Conservation (phyloP, 140 eudicot species). For the Stevia rebaudiana region DNA sequence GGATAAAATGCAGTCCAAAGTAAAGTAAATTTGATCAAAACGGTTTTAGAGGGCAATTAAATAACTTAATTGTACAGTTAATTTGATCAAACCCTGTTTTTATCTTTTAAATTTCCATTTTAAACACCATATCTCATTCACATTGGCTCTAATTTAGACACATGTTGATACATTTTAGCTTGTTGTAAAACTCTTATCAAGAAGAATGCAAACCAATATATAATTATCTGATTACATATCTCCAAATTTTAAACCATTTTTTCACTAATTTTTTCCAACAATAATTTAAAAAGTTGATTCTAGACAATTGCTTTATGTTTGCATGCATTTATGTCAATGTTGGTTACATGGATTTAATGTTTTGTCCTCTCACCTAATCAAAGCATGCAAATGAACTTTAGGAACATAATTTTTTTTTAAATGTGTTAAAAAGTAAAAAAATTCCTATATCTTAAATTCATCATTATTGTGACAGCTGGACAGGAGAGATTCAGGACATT, state of each 20-base stretch:
- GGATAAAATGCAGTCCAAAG: background rate
- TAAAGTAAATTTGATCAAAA: background rate
- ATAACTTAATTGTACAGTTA: background rate
- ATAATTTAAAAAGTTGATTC: background rate
- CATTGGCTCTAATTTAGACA: background rate
- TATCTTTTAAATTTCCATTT: background rate
- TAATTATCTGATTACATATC: background rate
- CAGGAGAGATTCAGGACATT: conserved; percentile 58
- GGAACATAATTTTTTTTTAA: no score
- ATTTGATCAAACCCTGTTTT: background rate
- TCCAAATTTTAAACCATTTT: background rate
- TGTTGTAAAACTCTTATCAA: background rate
- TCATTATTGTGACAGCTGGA: conserved; percentile 37
- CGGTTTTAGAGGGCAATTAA: background rate
- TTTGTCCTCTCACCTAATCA: background rate
- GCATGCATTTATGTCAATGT: background rate
- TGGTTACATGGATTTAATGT: background rate
- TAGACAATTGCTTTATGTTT: background rate
- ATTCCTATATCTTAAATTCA: background rate
- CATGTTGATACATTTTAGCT: background rate
- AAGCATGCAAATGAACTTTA: background rate
- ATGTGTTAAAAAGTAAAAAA: background rate
- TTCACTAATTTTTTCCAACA: background rate
- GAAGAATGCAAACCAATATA: background rate
- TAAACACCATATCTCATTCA: background rate